Percentiles rank a stretch among this genome's conserved stretches.
These are phyloP conservation scores for Crucibulum cyathiforme DNA, from an alignment of 1,284 basidiomycete species.

Conservation along the genomic window DNA sequence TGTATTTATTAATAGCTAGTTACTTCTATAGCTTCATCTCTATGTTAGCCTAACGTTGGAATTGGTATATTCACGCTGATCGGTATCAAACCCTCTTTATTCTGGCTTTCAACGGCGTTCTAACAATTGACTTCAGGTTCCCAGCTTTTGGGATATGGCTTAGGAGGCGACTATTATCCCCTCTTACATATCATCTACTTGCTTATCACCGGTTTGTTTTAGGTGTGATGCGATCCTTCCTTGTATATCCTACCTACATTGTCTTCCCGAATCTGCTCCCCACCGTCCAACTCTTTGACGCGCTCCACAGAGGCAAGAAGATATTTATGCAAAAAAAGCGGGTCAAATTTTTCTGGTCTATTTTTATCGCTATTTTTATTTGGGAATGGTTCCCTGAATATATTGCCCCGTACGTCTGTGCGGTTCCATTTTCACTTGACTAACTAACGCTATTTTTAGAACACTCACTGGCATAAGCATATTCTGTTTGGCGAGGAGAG, in stretches of 20 bases:
- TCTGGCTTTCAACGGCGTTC: no score
- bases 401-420: slow-evolving; percentile 29
- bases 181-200: background rate
- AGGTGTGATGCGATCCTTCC: slow-evolving; percentile 44
- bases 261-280: slow-evolving; percentile 52
- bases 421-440: background rate
- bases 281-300: slow-evolving; percentile 59
- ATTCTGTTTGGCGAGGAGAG: slow-evolving; percentile 60
- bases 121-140: slow-evolving; percentile 20
- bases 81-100: slow-evolving; percentile 12
- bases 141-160: slow-evolving; percentile 61
- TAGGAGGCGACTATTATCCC: slow-evolving; percentile 44
- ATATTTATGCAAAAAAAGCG: slow-evolving; percentile 56
- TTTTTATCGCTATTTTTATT: slow-evolving; percentile 56
- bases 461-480: slow-evolving; percentile 63
- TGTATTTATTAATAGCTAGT: no score
- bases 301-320: slow-evolving; percentile 57
- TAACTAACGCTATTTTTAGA: slow-evolving; percentile 14
- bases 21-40: no score
- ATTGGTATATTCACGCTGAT: slow-evolving; percentile 53
- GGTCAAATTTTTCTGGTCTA: slow-evolving; percentile 62
- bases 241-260: slow-evolving; percentile 51
- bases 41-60: slow-evolving; percentile 44
- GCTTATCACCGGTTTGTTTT: background rate
- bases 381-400: slow-evolving; percentile 58